Evolutionary conservation across 306 rosid genomes (phyloP).

Genomic region (Acmispon strigosus): DNA sequence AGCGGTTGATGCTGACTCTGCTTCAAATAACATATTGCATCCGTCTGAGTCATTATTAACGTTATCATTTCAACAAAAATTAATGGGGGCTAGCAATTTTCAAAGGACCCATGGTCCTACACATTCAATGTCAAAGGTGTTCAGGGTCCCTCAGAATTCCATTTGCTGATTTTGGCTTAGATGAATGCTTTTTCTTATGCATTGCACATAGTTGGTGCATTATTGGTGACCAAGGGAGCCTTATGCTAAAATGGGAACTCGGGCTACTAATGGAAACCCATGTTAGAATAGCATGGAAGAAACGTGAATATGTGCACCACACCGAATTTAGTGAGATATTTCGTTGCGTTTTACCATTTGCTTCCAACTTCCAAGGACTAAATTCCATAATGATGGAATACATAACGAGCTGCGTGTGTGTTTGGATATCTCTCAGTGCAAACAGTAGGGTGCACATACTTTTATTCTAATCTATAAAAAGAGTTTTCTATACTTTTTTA

Average conservation of each 20-base stretch:
- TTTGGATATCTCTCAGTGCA: no score
- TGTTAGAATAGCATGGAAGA: slow-evolving; percentile 16
- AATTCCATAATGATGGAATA: slow-evolving; percentile 10
- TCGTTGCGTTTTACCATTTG: neutral
- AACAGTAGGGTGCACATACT: no score
- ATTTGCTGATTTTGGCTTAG: neutral
- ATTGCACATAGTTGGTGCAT: slow-evolving; percentile 18
- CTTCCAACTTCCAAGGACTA: slow-evolving; percentile 21
- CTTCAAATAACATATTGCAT: slow-evolving; percentile 17
- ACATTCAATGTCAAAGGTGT: slow-evolving; percentile 17
- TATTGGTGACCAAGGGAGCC: slow-evolving; percentile 18
- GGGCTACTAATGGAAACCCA: slow-evolving; percentile 13
- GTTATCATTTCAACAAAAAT: slow-evolving; percentile 13
- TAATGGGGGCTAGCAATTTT: neutral
- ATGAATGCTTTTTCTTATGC: neutral
- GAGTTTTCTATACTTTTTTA: no score
- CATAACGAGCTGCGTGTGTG: no score
- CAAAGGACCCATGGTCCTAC: slow-evolving; percentile 1
- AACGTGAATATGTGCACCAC: slow-evolving; percentile 9
- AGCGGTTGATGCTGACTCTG: slow-evolving; percentile 36
- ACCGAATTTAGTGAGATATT: slow-evolving; percentile 8
- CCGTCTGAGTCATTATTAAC: slow-evolving; percentile 13
- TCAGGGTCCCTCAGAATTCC: slow-evolving; percentile 20
- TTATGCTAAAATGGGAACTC: neutral
- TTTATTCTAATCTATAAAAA: no score